These are phyloP conservation scores for Agarophyton chilense DNA, from an alignment of 23 red algal genomes.

Conservation along the genomic window DNA sequence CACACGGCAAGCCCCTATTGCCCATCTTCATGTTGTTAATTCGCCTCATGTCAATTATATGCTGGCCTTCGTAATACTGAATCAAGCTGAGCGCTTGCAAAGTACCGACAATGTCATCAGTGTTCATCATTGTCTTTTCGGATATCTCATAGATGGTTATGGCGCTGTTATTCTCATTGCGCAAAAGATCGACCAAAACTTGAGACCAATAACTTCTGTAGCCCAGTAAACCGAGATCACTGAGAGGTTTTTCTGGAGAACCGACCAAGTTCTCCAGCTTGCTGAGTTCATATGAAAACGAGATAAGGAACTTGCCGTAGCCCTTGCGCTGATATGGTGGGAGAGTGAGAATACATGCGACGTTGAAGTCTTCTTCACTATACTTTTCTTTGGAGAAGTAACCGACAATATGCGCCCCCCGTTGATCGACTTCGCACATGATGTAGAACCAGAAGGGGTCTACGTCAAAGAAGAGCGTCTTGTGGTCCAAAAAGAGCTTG, in stretches of 20 bases:
- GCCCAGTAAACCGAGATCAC: constrained; percentile 93
- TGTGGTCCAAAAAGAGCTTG: constrained; percentile 99
- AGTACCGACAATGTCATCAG: constrained; percentile 96
- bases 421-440: constrained; percentile 92
- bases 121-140: constrained; percentile 99
- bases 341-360: constrained; percentile 97
- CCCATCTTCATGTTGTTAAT: constrained; percentile 93
- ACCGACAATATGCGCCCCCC: constrained; percentile 91
- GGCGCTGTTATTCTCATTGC: constrained; percentile 60
- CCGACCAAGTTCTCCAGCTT: constrained; percentile 89
- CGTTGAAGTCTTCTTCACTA: constrained; percentile 98
- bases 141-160: constrained; percentile 86
- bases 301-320: constrained; percentile 99
- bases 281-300: constrained; percentile 95
- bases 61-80: constrained; percentile 99
- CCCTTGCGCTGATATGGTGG: constrained; percentile 96
- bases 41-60: constrained; percentile 93
- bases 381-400: constrained; percentile 99
- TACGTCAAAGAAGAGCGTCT: constrained; percentile 99
- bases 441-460: constrained; percentile 99
- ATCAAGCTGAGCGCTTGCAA: constrained; percentile 93
- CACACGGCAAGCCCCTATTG: constrained; percentile 82
- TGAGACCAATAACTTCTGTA: constrained; percentile 99
- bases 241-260: constrained; percentile 95
- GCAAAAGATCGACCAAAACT: constrained; percentile 93